Percentiles rank a stretch among this genome's conserved stretches.
phyloP scores from a whole-genome alignment of 768 basidiomycete genomes.

The Macrolepiota fuliginosa region DNA sequence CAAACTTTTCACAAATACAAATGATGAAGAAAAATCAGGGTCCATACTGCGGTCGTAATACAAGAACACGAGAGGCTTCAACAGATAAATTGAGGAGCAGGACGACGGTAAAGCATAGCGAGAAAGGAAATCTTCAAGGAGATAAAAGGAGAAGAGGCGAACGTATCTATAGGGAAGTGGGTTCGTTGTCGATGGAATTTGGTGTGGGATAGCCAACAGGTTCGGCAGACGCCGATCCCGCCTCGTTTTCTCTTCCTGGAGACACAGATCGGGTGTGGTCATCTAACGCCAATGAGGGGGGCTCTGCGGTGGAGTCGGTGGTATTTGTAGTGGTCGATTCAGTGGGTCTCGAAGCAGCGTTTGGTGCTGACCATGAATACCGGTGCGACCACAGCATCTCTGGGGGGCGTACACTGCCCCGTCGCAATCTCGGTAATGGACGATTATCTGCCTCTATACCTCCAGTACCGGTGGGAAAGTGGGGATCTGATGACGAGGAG shows the following conservation, averaged over 20 bases:
- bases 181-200: constrained; percentile 42
- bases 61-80: not conserved
- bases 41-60: not conserved
- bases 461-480: not conserved
- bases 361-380: constrained; percentile 1
- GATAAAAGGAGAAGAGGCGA: not conserved
- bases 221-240: constrained; percentile 19
- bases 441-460: not conserved
- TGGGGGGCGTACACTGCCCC: constrained; percentile 65
- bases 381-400: constrained; percentile 48
- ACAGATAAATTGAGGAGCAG: not conserved
- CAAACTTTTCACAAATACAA: constrained; percentile 12
- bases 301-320: not conserved
- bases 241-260: constrained; percentile 7
- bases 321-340: not conserved
- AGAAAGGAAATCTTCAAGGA: constrained; percentile 4
- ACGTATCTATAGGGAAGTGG: constrained; percentile 22
- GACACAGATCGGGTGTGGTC: constrained; percentile 10
- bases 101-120: constrained; percentile 10
- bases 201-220: constrained; percentile 46
- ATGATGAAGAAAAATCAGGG: not conserved
- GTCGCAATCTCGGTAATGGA: constrained; percentile 36
- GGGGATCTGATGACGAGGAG: not conserved
- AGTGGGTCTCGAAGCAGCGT: not conserved
- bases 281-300: not conserved